Base-by-base conservation (phyloP, 2,329 filamentous ascomycete genomes). In the Ophiosphaerella narmari region DNA sequence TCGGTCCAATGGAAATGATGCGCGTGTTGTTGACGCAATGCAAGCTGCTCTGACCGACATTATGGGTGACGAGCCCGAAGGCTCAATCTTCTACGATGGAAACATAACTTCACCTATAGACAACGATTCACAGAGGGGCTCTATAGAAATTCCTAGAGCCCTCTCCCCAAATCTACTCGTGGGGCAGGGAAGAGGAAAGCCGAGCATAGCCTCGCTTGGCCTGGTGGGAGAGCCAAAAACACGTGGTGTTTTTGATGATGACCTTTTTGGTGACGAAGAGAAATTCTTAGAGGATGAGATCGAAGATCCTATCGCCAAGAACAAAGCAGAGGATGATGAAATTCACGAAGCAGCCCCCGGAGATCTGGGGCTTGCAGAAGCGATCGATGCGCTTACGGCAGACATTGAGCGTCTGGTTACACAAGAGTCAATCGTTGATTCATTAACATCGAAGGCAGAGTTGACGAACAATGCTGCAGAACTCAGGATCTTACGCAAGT, bases 381-480 rank as follows among this genome's bases (percentile, higher is more conserved):
- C 95, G 8, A 96, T 99, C 58, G 87, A 90, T 37, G 86, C 84
- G 2, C 80, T 99, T n/a, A 91, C 88, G 0, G 86, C 87, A 42
- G 92, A 97, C 57, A 96, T 99, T 55, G 91, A 97, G 64, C 90
- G 91, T 58, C 80, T 99, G 14, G 82, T 84, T 8, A 86, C 91
- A 3, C 94, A 99, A 73, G 91, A 97, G 62, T 88, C 89, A 1
- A 90, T 99, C 14, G 86, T 99, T 14, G 90, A 97, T 63, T 95
- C 93, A 1, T 77, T 99, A 50, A 94, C 90, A 2, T 86, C 89
- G 49, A 99, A 99, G 74, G 94, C 95, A 0, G 94, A 99, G 71
- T 78, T 99, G 44, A 99, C 94, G 1, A 99, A 99, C 71, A 99
- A 99, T 68, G 91, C 88, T 12, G 91, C 93, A 1, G 94, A 99